Percentiles rank a stretch among this genome's conserved stretches.
Conservation (phyloP, 116 monocot species). For the Thalassia testudinum region DNA sequence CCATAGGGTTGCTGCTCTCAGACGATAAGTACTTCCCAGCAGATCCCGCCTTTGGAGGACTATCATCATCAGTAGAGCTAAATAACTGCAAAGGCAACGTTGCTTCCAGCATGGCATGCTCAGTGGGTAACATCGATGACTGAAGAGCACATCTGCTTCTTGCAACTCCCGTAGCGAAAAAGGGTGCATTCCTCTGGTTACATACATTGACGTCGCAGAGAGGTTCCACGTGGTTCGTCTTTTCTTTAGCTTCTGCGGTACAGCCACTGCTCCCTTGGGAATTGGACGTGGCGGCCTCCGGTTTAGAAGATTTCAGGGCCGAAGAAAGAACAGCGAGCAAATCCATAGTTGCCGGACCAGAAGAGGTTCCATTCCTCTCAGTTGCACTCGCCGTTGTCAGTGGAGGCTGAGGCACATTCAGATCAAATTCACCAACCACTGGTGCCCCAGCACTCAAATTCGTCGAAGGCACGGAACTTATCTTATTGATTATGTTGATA, state of each 20-base stretch:
- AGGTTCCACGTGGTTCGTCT: conserved; percentile 12
- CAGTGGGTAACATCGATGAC: conserved; percentile 1
- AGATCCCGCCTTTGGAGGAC: conserved; percentile 46
- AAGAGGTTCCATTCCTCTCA: conserved; percentile 13
- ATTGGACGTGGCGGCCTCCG: conserved; percentile 18
- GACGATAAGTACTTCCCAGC: conserved; percentile 74
- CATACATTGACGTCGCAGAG: conserved; percentile 30
- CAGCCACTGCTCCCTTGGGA: conserved; percentile 63
- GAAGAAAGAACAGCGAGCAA: conserved; percentile 61
- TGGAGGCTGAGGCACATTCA: conserved; percentile 54
- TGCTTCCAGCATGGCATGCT: conserved; percentile 13
- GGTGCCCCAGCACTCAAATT: conserved; percentile 21
- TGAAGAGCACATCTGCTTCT: not conserved
- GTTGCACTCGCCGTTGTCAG: conserved; percentile 10
- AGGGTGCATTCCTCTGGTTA: conserved; percentile 4
- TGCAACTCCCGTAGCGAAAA: conserved; percentile 7
- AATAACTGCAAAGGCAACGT: conserved; percentile 60
- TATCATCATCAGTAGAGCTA: conserved; percentile 56
- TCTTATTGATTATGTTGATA: conserved; percentile 50
- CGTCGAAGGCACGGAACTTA: conserved; percentile 25
- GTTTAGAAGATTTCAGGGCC: conserved; percentile 28
- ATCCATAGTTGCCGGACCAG: conserved; percentile 41
- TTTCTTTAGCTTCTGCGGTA: conserved; percentile 54
- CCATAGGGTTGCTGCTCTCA: conserved; percentile 92
- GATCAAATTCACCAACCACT: conserved; percentile 45